Base-by-base conservation (phyloP, 306 rosid genomes). In the Quercus parvula region DNA sequence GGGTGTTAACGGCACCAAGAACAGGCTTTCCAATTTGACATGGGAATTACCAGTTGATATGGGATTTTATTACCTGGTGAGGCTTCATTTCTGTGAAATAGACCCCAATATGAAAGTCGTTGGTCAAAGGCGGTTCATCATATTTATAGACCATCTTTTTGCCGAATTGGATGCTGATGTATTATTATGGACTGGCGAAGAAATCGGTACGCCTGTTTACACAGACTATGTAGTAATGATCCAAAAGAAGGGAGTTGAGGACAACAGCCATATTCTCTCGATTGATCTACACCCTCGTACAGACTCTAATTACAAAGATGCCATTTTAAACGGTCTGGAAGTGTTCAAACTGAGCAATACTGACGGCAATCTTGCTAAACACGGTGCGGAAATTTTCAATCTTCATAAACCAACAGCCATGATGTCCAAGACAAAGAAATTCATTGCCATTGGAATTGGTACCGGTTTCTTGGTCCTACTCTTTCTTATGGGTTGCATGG, bases 251-350 rank as follows among this genome's bases (percentile, higher is more conserved):
- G 52, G 15, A 46, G 15, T 2, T 46, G 52, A 10, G 52, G 15
- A 2, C 15, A 46, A 44, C 2, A 8, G 64, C 5, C 41, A 24
- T 58, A 3, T 0, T 22, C 64, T 58, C 28, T 22, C 10, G 5
- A 10, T 58, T 58, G 64, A 4, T 22, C 64, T 58, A 4, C 30
- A 5, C 5, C 63, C 27, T 5, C 0, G 11, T 19, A 1, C 1
- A 56, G 7, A 7, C 3, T 1, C 25, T 22, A 0, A 0, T 2
- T 1, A 1, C 1, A 0, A 2, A 4, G 30, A 6, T 4, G 15
- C 52, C 52, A 11, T 11, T 46, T 46, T 46, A 46, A 46, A 46
- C 1, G 52, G 25, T 2, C 0, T 11, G 3, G 52, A 46, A 0
- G 52, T 46, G 4, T 46, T 11, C 52, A 46, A 46, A 2, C 14